These are phyloP conservation scores for Macrophomina phaseolina DNA, from an alignment of 2,329 filamentous ascomycete genomes.

Conservation along the genomic window DNA sequence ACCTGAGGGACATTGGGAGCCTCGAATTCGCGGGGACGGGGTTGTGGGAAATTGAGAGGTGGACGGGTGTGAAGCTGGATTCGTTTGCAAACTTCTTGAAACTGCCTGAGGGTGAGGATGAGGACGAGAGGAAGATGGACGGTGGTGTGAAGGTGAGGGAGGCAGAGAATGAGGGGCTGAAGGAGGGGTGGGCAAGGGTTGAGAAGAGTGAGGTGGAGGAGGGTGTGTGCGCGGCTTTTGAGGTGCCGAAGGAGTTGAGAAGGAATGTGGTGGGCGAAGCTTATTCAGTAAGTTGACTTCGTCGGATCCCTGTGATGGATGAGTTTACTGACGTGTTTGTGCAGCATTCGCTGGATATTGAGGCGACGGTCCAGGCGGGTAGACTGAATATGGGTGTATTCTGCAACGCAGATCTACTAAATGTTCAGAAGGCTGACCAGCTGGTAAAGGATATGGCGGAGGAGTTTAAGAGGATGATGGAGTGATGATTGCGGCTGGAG, in stretches of 20 bases:
- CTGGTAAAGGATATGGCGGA: constrained; percentile 42
- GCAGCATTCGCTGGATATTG: constrained; percentile 61
- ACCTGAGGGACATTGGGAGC: constrained; percentile 67
- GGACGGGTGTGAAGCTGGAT: constrained; percentile 74
- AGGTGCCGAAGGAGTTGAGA: constrained; percentile 33
- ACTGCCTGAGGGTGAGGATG: constrained; percentile 48
- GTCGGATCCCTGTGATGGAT: constrained; percentile 30
- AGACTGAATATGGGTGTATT: constrained; percentile 61
- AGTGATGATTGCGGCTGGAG: not conserved
- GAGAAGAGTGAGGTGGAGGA: constrained; percentile 14
- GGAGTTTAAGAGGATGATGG: not conserved
- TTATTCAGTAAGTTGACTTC: constrained; percentile 47
- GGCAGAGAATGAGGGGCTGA: constrained; percentile 11
- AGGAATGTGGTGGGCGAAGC: constrained; percentile 35
- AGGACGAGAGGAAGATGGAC: not conserved
- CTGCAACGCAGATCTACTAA: constrained; percentile 52
- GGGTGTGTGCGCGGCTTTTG: constrained; percentile 24
- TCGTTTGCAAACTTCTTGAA: constrained; percentile 83
- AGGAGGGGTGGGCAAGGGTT: constrained; percentile 34
- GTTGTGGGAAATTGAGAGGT: constrained; percentile 73
- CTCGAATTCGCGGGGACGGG: constrained; percentile 63
- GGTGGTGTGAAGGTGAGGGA: constrained; percentile 33
- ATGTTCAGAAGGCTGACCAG: constrained; percentile 43
- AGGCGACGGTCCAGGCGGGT: constrained; percentile 57
- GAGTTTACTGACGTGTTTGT: not conserved